Conservation (phyloP, 768 basidiomycete genomes). For the Grammothele lineata region DNA sequence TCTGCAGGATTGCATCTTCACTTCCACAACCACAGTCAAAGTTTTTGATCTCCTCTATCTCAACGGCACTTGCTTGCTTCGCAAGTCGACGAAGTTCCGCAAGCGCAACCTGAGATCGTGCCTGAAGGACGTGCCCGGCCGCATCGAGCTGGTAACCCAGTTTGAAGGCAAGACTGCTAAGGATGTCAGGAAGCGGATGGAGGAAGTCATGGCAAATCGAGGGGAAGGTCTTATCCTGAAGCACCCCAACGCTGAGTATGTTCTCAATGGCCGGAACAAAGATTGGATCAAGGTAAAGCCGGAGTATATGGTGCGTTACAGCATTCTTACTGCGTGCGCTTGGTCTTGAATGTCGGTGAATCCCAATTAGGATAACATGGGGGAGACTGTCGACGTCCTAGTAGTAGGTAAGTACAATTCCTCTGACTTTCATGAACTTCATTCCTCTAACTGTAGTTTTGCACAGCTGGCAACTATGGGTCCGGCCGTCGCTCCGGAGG, state of each 20-base stretch:
- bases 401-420: conserved; percentile 74
- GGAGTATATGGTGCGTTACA: conserved; percentile 68
- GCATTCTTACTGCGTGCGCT: no score
- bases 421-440: not conserved
- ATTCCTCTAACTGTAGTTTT: no score
- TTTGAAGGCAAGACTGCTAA: conserved; percentile 72
- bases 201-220: conserved; percentile 74
- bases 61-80: conserved; percentile 75
- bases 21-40: conserved; percentile 61
- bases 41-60: conserved; percentile 92
- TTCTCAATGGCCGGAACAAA: conserved; percentile 80
- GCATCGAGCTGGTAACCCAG: conserved; percentile 75
- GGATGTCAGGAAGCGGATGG: conserved; percentile 78
- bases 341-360: no score
- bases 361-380: conserved; percentile 70
- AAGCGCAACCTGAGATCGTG: conserved; percentile 73
- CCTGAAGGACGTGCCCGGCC: conserved; percentile 65
- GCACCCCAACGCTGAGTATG: conserved; percentile 74
- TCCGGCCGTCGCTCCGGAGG: conserved; percentile 82
- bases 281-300: conserved; percentile 96
- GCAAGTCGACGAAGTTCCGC: conserved; percentile 67
- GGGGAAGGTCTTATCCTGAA: conserved; percentile 96
- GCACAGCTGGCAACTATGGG: conserved; percentile 83
- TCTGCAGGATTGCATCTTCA: conserved; percentile 8
- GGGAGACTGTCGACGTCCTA: conserved; percentile 88